Evolutionary conservation across 768 basidiomycete species (phyloP).

Genomic region (Collybia mongolica): DNA sequence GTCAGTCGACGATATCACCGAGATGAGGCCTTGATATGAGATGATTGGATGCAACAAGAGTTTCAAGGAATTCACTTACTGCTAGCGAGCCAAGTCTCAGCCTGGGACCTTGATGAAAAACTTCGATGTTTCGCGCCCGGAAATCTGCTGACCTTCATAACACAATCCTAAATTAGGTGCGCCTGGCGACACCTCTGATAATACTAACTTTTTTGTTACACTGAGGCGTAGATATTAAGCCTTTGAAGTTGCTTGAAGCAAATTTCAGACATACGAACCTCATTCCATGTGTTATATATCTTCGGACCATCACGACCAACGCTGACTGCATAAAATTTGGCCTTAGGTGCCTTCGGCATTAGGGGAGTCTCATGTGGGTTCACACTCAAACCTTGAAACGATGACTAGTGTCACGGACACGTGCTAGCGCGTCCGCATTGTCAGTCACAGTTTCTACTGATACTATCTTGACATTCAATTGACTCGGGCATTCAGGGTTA

Average conservation of each 20-base stretch:
- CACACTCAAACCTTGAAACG: too few species aligned
- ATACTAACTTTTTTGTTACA: constrained; percentile 43
- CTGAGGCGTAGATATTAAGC: constrained; percentile 22
- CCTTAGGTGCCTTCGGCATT: constrained; percentile 26
- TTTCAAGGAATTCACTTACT: too few species aligned
- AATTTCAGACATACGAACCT: constrained; percentile 36
- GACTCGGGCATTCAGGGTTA: too few species aligned
- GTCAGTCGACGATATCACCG: too few species aligned
- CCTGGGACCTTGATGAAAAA: constrained; percentile 42
- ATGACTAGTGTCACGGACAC: constrained; percentile 2
- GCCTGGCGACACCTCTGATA: background rate
- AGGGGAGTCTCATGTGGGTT: background rate
- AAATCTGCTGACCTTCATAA: constrained; percentile 47
- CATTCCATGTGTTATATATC: constrained; percentile 60
- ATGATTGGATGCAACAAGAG: too few species aligned
- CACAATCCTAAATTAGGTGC: background rate
- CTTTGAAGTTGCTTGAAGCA: too few species aligned
- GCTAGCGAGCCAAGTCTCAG: constrained; percentile 39
- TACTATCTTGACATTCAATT: too few species aligned
- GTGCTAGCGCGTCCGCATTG: constrained; percentile 3
- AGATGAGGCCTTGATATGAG: too few species aligned
- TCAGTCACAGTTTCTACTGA: too few species aligned
- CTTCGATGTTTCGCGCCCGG: constrained; percentile 52
- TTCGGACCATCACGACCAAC: constrained; percentile 55
- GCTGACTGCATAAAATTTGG: constrained; percentile 64